These are phyloP conservation scores for Saccharomycopsis hybrid DNA, from an alignment of 1,139 yeast species.

Conservation along the genomic window DNA sequence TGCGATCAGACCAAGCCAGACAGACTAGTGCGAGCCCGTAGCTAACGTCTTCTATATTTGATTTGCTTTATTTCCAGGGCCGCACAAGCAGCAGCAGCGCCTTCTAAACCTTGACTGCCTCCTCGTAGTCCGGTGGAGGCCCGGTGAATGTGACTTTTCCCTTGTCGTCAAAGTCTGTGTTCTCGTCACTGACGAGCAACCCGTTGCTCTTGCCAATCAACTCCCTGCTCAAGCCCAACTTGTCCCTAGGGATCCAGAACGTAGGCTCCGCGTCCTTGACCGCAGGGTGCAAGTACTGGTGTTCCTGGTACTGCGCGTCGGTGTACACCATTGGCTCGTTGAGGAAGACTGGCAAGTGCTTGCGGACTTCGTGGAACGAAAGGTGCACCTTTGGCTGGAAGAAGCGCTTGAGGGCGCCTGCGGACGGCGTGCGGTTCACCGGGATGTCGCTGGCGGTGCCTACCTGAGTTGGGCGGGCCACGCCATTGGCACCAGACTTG, in stretches of 20 bases:
- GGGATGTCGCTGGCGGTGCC: background rate
- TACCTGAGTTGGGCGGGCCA: background rate
- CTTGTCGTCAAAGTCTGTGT: conserved; percentile 51
- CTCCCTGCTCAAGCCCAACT: conserved; percentile 59
- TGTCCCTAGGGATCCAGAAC: conserved; percentile 65
- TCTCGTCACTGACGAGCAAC: conserved; percentile 52
- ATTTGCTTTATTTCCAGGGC: no score
- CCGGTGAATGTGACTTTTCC: conserved; percentile 49
- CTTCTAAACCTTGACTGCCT: conserved; percentile 19
- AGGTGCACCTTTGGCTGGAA: conserved; percentile 32
- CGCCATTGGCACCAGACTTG: background rate
- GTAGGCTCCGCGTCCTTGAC: conserved; percentile 56
- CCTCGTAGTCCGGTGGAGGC: conserved; percentile 48
- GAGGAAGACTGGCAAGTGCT: conserved; percentile 30
- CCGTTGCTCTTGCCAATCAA: conserved; percentile 54
- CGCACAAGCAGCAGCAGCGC: no score
- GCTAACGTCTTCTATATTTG: no score
- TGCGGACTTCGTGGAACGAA: conserved; percentile 29
- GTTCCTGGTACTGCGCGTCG: conserved; percentile 28
- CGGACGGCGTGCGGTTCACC: conserved; percentile 1
- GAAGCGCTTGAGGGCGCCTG: conserved; percentile 28
- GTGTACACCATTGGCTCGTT: conserved; percentile 29
- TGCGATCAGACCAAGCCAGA: no score
- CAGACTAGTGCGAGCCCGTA: no score
- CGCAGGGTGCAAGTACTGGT: conserved; percentile 61